Base-by-base conservation (phyloP, 768 basidiomycete genomes). In the Termitomyces sp. region DNA sequence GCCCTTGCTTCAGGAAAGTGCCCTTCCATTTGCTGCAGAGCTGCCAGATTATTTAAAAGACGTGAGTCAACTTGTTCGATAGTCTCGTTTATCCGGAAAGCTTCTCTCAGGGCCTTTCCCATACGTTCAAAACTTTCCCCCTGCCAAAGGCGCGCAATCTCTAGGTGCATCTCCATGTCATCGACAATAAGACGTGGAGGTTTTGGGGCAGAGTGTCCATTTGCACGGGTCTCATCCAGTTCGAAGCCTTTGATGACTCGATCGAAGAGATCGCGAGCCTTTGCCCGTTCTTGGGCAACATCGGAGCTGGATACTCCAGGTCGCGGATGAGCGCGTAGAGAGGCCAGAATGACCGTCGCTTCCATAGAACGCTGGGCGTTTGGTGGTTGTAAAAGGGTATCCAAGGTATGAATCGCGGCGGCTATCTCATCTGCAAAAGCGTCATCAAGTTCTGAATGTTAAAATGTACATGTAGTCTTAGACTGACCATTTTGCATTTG, bases 101-200 rank as follows among this genome's bases (percentile, higher is more conserved):
- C 92, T 52, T 92, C 87, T 60, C 82, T 81, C 54, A 93, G 79
- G 2, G 91, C 89, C 58, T 80, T 84, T 4, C 82, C 74, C 55
- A 89, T 86, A 52, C 87, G 84, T 28, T 91, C 91, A 14, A 87
- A 62, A 66, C 79, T 86, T 58, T 94, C 91, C 3, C 81, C 86
- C 65, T 91, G 89, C 90, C 94, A 98, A 55, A 97, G 70, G 47
- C 86, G 83, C 11, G 93, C 93, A 59, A 98, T 86, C 69, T 98
- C 95, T n/a, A 87, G 74, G 62, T 92, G 88, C 81, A 98, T 84
- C 59, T 96, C 90, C 52, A 89, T 74, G 65, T 99, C 96, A 14
- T 90, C 84, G 0, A 77, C 76, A 50, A 94, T 79, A 22, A 75
- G 80, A 22, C 82, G 78, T 5, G 85, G 74, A 3, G 75, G 60